phyloP scores from a whole-genome alignment of 345 rosid species.

The Melaleuca alternifolia region DNA sequence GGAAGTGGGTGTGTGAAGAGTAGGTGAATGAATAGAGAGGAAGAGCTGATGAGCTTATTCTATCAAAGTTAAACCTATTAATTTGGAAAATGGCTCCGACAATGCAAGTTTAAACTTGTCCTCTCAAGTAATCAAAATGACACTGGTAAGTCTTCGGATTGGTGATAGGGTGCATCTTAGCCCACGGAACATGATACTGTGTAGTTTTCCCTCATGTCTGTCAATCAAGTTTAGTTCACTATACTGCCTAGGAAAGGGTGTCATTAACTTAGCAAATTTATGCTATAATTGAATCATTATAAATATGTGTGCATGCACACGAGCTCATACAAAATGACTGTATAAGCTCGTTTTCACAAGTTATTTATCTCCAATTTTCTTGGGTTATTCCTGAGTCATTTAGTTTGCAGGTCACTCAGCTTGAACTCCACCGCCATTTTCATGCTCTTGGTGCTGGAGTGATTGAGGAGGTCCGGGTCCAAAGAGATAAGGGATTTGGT shows the following conservation, averaged over 20 bases:
- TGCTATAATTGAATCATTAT: background rate
- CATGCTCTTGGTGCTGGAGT: constrained; percentile 84
- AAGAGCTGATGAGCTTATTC: background rate
- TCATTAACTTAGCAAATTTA: background rate
- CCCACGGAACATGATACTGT: background rate
- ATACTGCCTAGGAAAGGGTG: background rate
- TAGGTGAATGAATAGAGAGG: background rate
- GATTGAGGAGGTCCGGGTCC: constrained; percentile 92
- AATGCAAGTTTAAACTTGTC: background rate
- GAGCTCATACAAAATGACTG: background rate
- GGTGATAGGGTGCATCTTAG: background rate
- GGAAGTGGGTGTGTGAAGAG: background rate
- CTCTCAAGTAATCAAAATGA: background rate
- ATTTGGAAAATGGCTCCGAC: background rate
- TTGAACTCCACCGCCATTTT: constrained; percentile 86
- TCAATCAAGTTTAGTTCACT: background rate
- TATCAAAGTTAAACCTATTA: background rate
- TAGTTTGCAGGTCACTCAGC: constrained; percentile 65
- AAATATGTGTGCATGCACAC: fast-evolving
- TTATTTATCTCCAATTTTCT: background rate
- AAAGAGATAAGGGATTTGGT: constrained; percentile 95
- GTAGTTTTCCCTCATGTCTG: background rate
- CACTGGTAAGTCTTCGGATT: background rate
- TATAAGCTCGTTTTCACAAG: background rate
- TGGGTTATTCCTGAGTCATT: background rate